phyloP scores from a whole-genome alignment of 164 flowering plant genomes.

The Vitis rotundifolia region DNA sequence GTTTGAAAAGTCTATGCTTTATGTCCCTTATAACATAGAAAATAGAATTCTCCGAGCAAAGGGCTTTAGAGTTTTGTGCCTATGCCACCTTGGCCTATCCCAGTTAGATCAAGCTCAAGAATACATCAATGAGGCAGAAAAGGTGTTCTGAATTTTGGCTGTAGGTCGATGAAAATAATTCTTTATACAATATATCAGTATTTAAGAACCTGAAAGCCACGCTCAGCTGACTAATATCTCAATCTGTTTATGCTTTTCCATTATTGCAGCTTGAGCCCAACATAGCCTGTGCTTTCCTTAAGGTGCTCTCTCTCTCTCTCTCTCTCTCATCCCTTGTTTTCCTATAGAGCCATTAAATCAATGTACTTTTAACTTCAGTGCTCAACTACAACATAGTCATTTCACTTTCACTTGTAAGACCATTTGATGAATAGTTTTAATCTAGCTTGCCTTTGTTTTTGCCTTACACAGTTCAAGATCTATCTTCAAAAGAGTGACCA shows the following conservation, averaged over 20 bases:
- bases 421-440: neutral
- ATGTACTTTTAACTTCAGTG: neutral
- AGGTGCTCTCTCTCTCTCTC: slow-evolving; percentile 53
- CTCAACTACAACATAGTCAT: neutral
- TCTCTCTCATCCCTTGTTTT: neutral
- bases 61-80: slow-evolving; percentile 83
- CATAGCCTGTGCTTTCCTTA: slow-evolving; percentile 72
- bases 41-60: slow-evolving; percentile 71
- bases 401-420: too few relatives aligned
- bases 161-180: neutral
- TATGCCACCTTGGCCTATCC: slow-evolving; percentile 80
- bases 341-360: neutral
- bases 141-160: slow-evolving; percentile 40
- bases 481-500: slow-evolving; percentile 72
- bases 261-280: slow-evolving; percentile 85
- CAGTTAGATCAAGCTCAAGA: slow-evolving; percentile 90
- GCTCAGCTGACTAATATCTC: too few relatives aligned
- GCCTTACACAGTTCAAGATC: slow-evolving; percentile 71
- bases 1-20: slow-evolving; percentile 93
- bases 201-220: too few relatives aligned
- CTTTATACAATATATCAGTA: too few relatives aligned
- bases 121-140: slow-evolving; percentile 83
- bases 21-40: slow-evolving; percentile 65
- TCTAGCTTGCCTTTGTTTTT: slow-evolving; percentile 7
- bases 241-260: neutral